Conservation (phyloP, 225 moss, liverwort and hornwort species). For the Anthoceros angustus region DNA sequence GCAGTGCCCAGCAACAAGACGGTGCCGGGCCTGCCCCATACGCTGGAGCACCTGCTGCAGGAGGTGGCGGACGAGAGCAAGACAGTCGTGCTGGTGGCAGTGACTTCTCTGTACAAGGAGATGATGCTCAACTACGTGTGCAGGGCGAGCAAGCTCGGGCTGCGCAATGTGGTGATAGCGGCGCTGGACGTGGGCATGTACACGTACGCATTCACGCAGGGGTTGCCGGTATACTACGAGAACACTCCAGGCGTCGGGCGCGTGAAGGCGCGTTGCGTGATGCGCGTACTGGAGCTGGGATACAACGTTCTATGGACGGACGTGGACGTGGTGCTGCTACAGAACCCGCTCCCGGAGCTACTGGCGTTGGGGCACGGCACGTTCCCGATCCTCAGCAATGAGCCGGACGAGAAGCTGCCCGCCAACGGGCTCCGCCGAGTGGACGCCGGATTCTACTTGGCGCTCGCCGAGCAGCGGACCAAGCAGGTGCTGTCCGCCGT, state of each 20-base stretch:
- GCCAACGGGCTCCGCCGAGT: slow-evolving; percentile 24
- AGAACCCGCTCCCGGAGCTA: slow-evolving; percentile 28
- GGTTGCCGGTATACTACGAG: slow-evolving; percentile 36
- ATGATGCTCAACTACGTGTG: slow-evolving; percentile 41
- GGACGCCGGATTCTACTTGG: slow-evolving; percentile 36
- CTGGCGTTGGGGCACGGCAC: slow-evolving; percentile 4
- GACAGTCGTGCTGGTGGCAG: slow-evolving; percentile 34
- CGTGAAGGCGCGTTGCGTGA: slow-evolving; percentile 21
- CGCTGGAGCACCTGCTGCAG: slow-evolving; percentile 20
- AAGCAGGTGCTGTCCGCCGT: slow-evolving; percentile 20
- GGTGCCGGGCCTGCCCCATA: slow-evolving; percentile 16
- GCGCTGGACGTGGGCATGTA: slow-evolving; percentile 29
- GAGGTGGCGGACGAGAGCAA: slow-evolving; percentile 20
- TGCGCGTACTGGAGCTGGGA: slow-evolving; percentile 21
- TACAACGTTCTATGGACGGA: slow-evolving; percentile 42
- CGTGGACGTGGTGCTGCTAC: slow-evolving; percentile 37
- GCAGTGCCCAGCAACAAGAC: slow-evolving; percentile 16
- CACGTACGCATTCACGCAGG: slow-evolving; percentile 26
- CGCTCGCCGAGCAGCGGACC: slow-evolving; percentile 20
- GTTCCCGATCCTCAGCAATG: slow-evolving; percentile 23
- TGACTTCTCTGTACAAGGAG: slow-evolving; percentile 14
- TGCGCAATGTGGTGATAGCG: slow-evolving; percentile 31
- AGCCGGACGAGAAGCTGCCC: slow-evolving; percentile 19
- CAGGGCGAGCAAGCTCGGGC: slow-evolving; percentile 21
- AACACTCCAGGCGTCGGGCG: slow-evolving; percentile 3